Base-by-base conservation (phyloP, 2,329 filamentous ascomycete genomes). In the Aspergillus pseudotamarii region DNA sequence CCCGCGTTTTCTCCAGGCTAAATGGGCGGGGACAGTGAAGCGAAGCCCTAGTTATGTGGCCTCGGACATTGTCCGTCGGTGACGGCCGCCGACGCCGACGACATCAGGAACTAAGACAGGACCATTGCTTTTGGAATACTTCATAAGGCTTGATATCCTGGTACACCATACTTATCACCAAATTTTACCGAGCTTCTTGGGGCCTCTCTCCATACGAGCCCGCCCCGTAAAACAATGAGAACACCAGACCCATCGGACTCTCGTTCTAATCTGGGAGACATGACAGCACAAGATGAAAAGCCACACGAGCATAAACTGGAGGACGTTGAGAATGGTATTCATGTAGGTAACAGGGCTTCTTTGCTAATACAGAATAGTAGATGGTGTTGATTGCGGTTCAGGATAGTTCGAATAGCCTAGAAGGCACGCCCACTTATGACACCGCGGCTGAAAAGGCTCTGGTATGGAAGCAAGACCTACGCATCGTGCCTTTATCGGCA, bases 401-500 rank as follows among this genome's bases (percentile, higher is more conserved):
- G 41, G 41, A 43, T 0, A 43, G 19, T 43, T 43, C 19, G 11
- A 21, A n/a, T 2, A 43, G 19, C 3, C 41, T 5, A 4, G 41
- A 43, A n/a, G 41, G 1, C 10, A 19, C 19, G 9, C 19, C 19
- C 3, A 19, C 16, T 21, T 9, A 36, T 34, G 51, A 21, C 34
- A 28, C 19, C 14, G 51, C 19, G 30, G 51, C n/a, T 14, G 30
- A 32, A 21, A 36, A 28, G 11, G 30, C 26, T 55, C 41, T 32
- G 4, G 41, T 58, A 10, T 30, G 57, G 21, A 58, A 58, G 30
- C 19, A 34, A 19, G 57, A 51, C 43, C 34, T 30, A 12, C 57
- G 57, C 14, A 30, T 58, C 19, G 41, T 58, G 4, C 57, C 57
- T 21, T 38, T 58, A 14, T 58, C 28, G 6, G 57, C 57, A 51